Conservation (phyloP, 805 yeast genomes). For the Nakazawaea laoshanensis region DNA sequence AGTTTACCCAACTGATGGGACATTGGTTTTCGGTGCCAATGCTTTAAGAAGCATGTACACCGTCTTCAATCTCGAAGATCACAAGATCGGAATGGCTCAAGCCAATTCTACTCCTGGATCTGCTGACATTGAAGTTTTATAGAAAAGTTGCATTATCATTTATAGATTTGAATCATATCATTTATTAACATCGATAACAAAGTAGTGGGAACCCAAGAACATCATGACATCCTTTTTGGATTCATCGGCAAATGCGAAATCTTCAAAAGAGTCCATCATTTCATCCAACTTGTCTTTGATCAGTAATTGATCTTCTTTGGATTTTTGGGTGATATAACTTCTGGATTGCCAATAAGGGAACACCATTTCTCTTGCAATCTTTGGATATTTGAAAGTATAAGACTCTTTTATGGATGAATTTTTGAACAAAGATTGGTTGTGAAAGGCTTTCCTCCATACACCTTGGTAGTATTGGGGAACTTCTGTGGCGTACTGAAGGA, state of each 20-base stretch:
- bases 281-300: constrained; percentile 24
- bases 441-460: constrained; percentile 35
- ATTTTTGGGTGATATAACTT: constrained; percentile 41
- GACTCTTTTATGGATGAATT: constrained; percentile 23
- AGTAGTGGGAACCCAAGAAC: constrained; percentile 10
- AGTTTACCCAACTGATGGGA: constrained; percentile 1
- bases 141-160: background rate
- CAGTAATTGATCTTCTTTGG: constrained; percentile 25
- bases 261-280: constrained; percentile 15
- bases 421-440: constrained; percentile 22
- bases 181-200: constrained; percentile 8
- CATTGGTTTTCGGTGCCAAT: constrained; percentile 48
- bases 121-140: constrained; percentile 21
- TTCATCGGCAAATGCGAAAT: constrained; percentile 13
- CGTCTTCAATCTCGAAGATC: constrained; percentile 53
- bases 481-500: constrained; percentile 22
- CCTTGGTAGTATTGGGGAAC: constrained; percentile 52
- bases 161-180: background rate
- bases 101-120: constrained; percentile 18
- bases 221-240: constrained; percentile 6
- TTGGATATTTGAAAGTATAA: constrained; percentile 21
- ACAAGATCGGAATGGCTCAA: constrained; percentile 44
- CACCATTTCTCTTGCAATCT: constrained; percentile 25
- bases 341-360: constrained; percentile 47
- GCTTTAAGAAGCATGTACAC: constrained; percentile 53